Evolutionary conservation across 2,329 filamentous ascomycete genomes (phyloP), one percentile per base, ranked within the genome.

Genomic region (Trichoderma polysporum): DNA sequence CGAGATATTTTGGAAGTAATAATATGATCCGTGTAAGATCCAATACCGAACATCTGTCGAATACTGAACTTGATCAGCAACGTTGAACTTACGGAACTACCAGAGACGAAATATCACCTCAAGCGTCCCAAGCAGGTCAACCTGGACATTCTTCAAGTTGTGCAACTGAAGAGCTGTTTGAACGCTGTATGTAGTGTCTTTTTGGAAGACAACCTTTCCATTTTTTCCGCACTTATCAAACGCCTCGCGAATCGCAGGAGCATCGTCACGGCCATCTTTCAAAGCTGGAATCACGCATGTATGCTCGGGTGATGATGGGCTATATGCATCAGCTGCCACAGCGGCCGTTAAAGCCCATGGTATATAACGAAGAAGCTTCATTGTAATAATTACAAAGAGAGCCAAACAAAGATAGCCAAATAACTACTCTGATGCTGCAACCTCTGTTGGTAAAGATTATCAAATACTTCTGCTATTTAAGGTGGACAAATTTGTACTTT

Each of bases 1-100:
- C 6, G 58, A 61, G 9, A 61, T 61, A 15, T 61, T 61, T 12
- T 61, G 58, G 19, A 61, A 61, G 41, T 61, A 61, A 19, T 61
- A 61, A 31, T 61, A 61, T 2, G 58, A 61, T 1, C 58, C 58
- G 10, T 61, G 58, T 4, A 50, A 8, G 27, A 61, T 61, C 58
- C 58, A 61, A 19, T 61, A 61, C 37, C 58, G 58, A 12, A 61
- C 58, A 50, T 61, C 58, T 13, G 58, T 61, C 5, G 58, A 61
- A 29, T 61, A 61, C 58, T 61, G 15, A 10, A n/a, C 3, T 50
- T 25, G 58, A n/a, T 61, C 29, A 61, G 33, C 25, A 25, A n/a
- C 8, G 25, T 15, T 27, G 6, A 19, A 17, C 3, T 25, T n/a
- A 19, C 4, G 2, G 45, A 10, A 37, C 31, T 10, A 19, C 50